These are phyloP conservation scores for Ceraceosorus guamensis DNA, from an alignment of 1,284 basidiomycete genomes.

Conservation along the genomic window DNA sequence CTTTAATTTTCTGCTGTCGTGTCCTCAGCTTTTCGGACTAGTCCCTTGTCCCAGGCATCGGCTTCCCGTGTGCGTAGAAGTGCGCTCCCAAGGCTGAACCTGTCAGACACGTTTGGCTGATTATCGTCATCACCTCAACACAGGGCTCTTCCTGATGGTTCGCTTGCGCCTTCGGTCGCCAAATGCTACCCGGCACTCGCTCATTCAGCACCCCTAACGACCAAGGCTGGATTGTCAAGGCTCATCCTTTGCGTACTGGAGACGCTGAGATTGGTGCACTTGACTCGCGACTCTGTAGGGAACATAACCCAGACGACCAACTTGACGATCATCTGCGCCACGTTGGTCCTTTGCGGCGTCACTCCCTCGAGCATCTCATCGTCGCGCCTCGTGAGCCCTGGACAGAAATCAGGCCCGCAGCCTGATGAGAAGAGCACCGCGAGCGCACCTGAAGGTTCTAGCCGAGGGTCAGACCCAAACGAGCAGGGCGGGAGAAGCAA, in stretches of 20 bases:
- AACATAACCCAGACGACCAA: conserved; percentile 21
- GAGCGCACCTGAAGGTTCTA: no score
- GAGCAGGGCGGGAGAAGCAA: conserved; percentile 1
- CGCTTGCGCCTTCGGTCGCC: conserved; percentile 33
- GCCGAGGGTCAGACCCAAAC: conserved; percentile 4
- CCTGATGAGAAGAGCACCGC: not conserved
- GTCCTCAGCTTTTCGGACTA: conserved; percentile 87
- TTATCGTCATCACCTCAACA: no score
- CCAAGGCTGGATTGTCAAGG: no score
- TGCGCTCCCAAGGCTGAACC: not conserved
- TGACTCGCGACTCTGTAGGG: conserved; percentile 15
- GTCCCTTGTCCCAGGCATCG: conserved; percentile 90
- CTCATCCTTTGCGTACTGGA: conserved; percentile 17
- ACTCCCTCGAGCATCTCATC: no score
- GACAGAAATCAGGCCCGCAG: no score
- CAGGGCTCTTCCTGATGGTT: no score
- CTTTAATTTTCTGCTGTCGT: conserved; percentile 91
- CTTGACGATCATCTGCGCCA: conserved; percentile 41
- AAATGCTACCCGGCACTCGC: no score
- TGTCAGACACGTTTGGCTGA: not conserved
- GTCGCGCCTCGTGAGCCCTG: no score
- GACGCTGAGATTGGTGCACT: conserved; percentile 14
- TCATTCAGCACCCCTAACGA: no score
- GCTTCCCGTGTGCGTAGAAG: conserved; percentile 64
- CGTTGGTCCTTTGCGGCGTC: conserved; percentile 36